Percentiles rank a stretch among this genome's conserved stretches.
Evolutionary conservation across 1,139 yeast species (phyloP).

Genomic region (Suhomyces yuchorum): DNA sequence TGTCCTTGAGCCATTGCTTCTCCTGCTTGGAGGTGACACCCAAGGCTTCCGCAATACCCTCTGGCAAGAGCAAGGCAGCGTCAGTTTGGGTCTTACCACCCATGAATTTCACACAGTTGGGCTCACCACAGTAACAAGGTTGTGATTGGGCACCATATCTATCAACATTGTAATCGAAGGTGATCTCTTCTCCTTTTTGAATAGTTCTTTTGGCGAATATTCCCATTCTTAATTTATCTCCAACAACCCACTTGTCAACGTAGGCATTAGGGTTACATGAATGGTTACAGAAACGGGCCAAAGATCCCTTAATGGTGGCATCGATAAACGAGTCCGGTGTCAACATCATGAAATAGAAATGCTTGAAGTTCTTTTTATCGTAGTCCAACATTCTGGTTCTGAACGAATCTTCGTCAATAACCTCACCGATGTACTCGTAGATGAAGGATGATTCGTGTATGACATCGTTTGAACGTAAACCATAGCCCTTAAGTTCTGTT

Average conservation of each 20-base stretch:
- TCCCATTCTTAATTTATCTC: slow-evolving; percentile 89
- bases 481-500: slow-evolving; percentile 87
- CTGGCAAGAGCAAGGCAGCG: slow-evolving; percentile 81
- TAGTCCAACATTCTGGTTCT: slow-evolving; percentile 73
- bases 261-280: slow-evolving; percentile 93
- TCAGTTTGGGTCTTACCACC: slow-evolving; percentile 98
- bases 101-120: slow-evolving; percentile 87
- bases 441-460: slow-evolving; percentile 70
- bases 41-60: slow-evolving; percentile 79
- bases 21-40: slow-evolving; percentile 69
- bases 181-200: slow-evolving; percentile 81
- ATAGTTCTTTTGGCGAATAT: slow-evolving; percentile 83
- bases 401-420: slow-evolving; percentile 75
- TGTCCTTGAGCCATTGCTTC: slow-evolving; percentile 64
- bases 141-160: slow-evolving; percentile 94
- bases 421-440: slow-evolving; percentile 94
- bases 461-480: slow-evolving; percentile 68
- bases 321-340: slow-evolving; percentile 92
- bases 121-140: slow-evolving; percentile 92
- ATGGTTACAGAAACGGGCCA: slow-evolving; percentile 92
- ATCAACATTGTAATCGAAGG: slow-evolving; percentile 95
- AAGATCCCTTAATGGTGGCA: slow-evolving; percentile 84
- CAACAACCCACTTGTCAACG: slow-evolving; percentile 97
- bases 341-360: slow-evolving; percentile 96
- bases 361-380: slow-evolving; percentile 70